Percentiles rank a stretch among this genome's conserved stretches.
Conservation (phyloP, 1,139 yeast genomes). For the Geotrichum candidum region DNA sequence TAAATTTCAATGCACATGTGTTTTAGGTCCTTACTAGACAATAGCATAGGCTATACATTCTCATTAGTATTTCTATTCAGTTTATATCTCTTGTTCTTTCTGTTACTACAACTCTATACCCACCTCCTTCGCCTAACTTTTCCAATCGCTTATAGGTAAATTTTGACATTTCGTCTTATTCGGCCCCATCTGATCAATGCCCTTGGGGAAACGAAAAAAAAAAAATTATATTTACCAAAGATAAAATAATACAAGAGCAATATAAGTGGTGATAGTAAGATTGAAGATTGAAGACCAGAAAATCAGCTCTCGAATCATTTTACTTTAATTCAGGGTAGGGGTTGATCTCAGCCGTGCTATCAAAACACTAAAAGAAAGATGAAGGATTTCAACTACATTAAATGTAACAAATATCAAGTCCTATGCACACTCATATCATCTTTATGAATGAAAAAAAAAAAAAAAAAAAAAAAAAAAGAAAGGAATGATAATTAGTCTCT, state of each 20-base stretch:
- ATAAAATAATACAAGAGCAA: too few species aligned
- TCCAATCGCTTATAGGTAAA: slow-evolving; percentile 4
- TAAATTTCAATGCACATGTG: neutral
- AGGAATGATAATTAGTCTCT: too few species aligned
- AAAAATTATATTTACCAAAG: too few species aligned
- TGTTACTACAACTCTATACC: neutral
- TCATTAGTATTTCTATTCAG: neutral
- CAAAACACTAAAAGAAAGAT: too few species aligned
- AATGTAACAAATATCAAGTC: too few species aligned
- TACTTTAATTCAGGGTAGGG: neutral
- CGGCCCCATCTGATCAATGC: neutral
- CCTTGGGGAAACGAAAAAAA: neutral
- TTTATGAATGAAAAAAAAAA: too few species aligned
- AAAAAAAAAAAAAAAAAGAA: too few species aligned
- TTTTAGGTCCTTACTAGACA: neutral
- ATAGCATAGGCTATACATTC: neutral
- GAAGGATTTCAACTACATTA: too few species aligned
- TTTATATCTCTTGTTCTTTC: neutral
- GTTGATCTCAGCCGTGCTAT: neutral
- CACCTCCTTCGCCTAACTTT: slow-evolving; percentile 15
- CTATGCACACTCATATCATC: too few species aligned
- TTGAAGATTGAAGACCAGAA: neutral
- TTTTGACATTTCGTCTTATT: neutral
- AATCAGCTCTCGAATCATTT: neutral
- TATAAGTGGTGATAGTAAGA: neutral